Evolutionary conservation across 345 rosid species (phyloP), one percentile per base, ranked within the genome.

Genomic region (Erysimum cheiranthoides): DNA sequence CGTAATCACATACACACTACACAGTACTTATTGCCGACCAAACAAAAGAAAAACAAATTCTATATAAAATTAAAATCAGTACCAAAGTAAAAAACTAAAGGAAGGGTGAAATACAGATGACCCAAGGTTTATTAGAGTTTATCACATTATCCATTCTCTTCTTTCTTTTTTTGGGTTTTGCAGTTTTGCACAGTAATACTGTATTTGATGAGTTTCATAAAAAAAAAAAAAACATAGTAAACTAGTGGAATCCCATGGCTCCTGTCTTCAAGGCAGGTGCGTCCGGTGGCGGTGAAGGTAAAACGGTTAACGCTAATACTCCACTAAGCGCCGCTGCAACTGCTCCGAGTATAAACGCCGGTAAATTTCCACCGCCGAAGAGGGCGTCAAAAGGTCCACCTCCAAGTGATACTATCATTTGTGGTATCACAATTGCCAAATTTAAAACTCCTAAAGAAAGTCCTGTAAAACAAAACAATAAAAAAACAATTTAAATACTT

Each of bases 371-470:
- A 61, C 79, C 79, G 5, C 73, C 78, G 28, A 73, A 66, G 1
- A 59, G 38, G 0, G 64, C 63, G 6, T 73, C 70, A 13, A 73
- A 59, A 9, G 77, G 82, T 25, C 73, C 68, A 18, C 56, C 70
- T 43, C 78, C 78, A 3, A 73, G 70, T 73, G 74, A 73, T 43
- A 78, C 77, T 18, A 73, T 66, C 77, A 71, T 78, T 64, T 94
- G 97, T 10, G 98, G 98, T 47, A 90, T 51, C 43, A 94, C 97
- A 12, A 94, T 88, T 5, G 96, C 88, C 56, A 90, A 78, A 82
- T 94, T 94, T 25, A 94, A 81, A 68, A 94, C 89, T 32, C 97
- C 97, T 54, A 92, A 54, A 0, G 98, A 92, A 77, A 94, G 96
- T n/a, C 97, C 97, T 93, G 70, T 10, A 9, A 45, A 28, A 13